Evolutionary conservation across 345 rosid genomes (phyloP), one percentile per base, ranked within the genome.

Genomic region (Linum usitatissimum): DNA sequence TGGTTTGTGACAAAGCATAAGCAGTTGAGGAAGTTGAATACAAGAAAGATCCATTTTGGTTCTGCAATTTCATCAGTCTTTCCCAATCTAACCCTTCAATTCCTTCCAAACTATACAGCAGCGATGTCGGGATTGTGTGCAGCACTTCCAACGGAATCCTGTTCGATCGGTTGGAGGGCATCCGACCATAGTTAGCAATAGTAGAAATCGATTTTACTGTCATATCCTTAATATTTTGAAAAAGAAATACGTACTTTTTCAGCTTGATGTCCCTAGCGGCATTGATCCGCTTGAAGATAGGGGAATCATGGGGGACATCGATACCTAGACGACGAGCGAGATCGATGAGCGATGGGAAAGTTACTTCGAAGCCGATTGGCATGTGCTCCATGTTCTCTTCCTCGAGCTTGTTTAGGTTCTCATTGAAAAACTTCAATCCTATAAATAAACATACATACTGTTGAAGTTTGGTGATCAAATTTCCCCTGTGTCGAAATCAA

Each of bases 1-100:
- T 77, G 10, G 97, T 93, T 64, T 86, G 83, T 83, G 80, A 84
- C 70, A 86, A 84, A 5, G 97, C 99, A 59, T 76, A 90, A 62
- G 99, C 97, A 19, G 99, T 90, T 75, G 97, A 87, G 40, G 99
- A 77, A 62, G 99, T 96, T 65, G 99, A 93, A 71, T 82, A 90
- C 71, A 93, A 77, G 73, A 93, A 86, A 9, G 99, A 93, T 38
- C 99, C 99, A 60, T 93, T 89, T 69, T 63, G 36, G 73, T 81
- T 71, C 76, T 86, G 97, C 66, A 93, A 76, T 66, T 82, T 86
- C 64, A 87, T 68, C 23, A 93, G 96, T 71, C 79, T 83, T 62
- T 83, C 81, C 99, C 99, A 93, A 40, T 90, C 84, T 59, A 90
- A 69, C 57, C 73, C 86, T 55, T 68, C 70, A 89, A 93, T 86